Conservation (phyloP, 257 asterid species). For the Nicotiana benthamiana region DNA sequence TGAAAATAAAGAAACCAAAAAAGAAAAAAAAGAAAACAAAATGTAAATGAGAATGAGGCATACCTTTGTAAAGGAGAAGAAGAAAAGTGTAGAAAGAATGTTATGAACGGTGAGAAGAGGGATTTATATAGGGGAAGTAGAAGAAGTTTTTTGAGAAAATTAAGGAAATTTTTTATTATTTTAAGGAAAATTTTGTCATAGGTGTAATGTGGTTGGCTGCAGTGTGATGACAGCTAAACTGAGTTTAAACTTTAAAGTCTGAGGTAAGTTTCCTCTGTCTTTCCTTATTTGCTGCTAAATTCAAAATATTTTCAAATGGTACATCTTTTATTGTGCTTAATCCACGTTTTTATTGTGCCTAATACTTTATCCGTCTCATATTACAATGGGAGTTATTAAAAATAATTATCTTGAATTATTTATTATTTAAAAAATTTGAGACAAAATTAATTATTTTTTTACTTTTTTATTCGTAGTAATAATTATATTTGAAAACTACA, state of each 20-base stretch:
- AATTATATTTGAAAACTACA: too few species aligned
- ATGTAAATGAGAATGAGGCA: background rate
- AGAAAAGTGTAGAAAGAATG: background rate
- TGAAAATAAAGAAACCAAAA: background rate
- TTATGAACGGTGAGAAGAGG: background rate
- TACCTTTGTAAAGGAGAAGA: background rate
- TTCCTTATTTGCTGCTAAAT: background rate
- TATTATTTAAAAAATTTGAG: too few species aligned
- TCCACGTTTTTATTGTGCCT: background rate
- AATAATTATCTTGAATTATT: too few species aligned
- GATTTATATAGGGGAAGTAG: background rate
- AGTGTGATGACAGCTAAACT: background rate
- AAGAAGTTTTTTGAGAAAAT: background rate
- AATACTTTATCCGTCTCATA: too few species aligned
- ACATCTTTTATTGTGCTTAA: background rate
- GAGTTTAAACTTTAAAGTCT: background rate
- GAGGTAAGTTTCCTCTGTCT: background rate
- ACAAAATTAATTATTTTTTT: too few species aligned
- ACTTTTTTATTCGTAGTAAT: too few species aligned
- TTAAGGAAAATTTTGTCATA: background rate
- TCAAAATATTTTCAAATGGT: background rate
- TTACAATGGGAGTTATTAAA: too few species aligned
- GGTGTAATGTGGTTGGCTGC: background rate
- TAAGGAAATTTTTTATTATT: background rate
- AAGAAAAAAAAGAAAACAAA: background rate